A percentile compares a stretch with the other conserved stretches of the same genome.
phyloP scores from a whole-genome alignment of 208 protist genomes.

The Trypanosoma mega region DNA sequence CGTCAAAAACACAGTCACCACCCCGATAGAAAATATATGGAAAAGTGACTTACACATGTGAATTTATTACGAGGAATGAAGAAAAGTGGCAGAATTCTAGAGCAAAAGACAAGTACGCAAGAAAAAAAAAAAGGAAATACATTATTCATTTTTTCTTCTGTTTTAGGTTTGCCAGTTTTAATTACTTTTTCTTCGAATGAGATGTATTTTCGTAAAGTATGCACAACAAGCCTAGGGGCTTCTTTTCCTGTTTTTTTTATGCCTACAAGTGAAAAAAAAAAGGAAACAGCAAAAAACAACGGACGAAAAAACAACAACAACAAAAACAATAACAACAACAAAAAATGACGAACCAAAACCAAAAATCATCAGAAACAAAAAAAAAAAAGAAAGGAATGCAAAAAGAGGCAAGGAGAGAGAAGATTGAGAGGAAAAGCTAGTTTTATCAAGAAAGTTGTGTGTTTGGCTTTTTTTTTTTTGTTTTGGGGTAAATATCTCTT shows the following conservation, averaged over 20 bases:
- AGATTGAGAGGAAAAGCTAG: no score
- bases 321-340: not conserved
- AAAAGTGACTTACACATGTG: not conserved
- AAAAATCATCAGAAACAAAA: no score
- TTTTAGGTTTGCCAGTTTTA: not conserved
- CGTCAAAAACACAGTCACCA: conserved; percentile 1
- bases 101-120: not conserved
- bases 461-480: no score
- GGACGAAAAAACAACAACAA: not conserved
- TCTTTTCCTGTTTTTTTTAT: no score
- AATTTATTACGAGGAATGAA: not conserved
- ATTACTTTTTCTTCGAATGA: no score
- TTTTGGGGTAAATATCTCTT: no score
- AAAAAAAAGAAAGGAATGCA: no score
- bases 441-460: no score
- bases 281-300: not conserved
- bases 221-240: no score
- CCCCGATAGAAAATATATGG: conserved; percentile 1
- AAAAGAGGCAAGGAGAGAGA: no score
- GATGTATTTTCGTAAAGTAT: no score
- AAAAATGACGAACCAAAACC: not conserved
- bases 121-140: not conserved
- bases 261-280: conserved; percentile 4
- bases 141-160: not conserved
- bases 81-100: no score